A percentile compares a stretch with the other conserved stretches of the same genome.
phyloP scores from a whole-genome alignment of 2,329 filamentous ascomycete species.

The Aspergillus fijiensis region DNA sequence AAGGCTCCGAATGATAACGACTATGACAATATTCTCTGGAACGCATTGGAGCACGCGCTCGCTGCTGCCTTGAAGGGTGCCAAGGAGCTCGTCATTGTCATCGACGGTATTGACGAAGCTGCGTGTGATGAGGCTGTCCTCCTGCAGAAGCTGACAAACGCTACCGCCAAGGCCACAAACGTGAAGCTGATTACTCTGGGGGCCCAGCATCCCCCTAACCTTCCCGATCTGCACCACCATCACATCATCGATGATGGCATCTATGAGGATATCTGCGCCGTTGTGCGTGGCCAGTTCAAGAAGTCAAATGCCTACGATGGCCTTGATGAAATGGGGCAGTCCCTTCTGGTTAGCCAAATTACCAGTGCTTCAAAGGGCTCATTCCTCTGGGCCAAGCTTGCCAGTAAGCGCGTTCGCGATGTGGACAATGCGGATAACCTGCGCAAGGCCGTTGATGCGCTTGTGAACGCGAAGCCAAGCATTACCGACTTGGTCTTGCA shows the following conservation, averaged over 20 bases:
- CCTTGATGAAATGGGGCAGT: conserved; percentile 34
- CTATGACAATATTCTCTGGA: conserved; percentile 41
- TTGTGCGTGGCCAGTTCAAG: conserved; percentile 30
- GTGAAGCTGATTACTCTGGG: conserved; percentile 35
- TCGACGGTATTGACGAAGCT: conserved; percentile 42
- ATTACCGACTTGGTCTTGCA: conserved; percentile 35
- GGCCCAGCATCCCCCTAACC: conserved; percentile 20
- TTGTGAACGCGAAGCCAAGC: conserved; percentile 27
- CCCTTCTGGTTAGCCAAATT: conserved; percentile 34
- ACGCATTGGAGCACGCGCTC: conserved; percentile 32
- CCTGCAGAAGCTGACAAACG: conserved; percentile 28
- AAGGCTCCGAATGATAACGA: conserved; percentile 24
- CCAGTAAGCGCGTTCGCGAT: conserved; percentile 29
- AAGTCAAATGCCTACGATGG: neutral
- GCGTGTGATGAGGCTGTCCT: conserved; percentile 30
- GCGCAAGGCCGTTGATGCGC: conserved; percentile 28
- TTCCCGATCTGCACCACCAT: conserved; percentile 19
- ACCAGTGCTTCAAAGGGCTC: conserved; percentile 37
- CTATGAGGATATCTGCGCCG: conserved; percentile 38
- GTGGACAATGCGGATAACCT: conserved; percentile 28
- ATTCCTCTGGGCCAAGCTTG: conserved; percentile 43
- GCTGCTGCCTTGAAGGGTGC: conserved; percentile 28
- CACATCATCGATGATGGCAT: conserved; percentile 34
- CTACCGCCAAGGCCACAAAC: conserved; percentile 22
- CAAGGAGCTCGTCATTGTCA: conserved; percentile 39